phyloP scores from a whole-genome alignment of 768 basidiomycete species.

The Pisolithus tinctorius region DNA sequence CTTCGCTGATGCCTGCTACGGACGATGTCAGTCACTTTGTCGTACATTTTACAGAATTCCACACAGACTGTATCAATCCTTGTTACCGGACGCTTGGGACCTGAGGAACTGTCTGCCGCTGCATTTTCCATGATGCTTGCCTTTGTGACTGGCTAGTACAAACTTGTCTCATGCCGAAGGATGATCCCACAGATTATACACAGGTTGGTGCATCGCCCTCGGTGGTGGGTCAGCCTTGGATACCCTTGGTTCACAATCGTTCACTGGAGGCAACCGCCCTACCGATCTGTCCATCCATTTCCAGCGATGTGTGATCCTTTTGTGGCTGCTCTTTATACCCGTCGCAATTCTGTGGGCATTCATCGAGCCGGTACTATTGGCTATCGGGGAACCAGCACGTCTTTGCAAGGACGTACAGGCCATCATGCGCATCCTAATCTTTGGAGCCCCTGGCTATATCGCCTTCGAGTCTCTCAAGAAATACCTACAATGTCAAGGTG shows the following conservation, averaged over 20 bases:
- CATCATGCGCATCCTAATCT: constrained; percentile 57
- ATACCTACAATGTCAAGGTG: constrained; percentile 76
- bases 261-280: constrained; percentile 53
- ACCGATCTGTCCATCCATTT: constrained; percentile 67
- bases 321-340: constrained; percentile 61
- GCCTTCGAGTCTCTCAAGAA: constrained; percentile 75
- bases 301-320: constrained; percentile 59
- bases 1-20: background rate
- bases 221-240: constrained; percentile 77
- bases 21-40: constrained; percentile 47
- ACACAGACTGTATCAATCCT: constrained; percentile 61
- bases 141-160: constrained; percentile 68
- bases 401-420: constrained; percentile 56
- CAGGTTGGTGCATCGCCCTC: constrained; percentile 73
- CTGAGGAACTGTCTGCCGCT: constrained; percentile 61
- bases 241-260: constrained; percentile 73
- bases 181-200: constrained; percentile 44
- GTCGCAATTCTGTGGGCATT: constrained; percentile 57
- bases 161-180: constrained; percentile 14
- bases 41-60: constrained; percentile 69
- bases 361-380: constrained; percentile 54
- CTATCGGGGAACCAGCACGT: constrained; percentile 51
- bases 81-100: constrained; percentile 60
- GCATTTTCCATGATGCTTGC: constrained; percentile 75
- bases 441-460: constrained; percentile 67